A percentile compares a stretch with the other conserved stretches of the same genome.
phyloP scores from a whole-genome alignment of 495 filamentous ascomycete genomes.

The Penicillium malachiteum region DNA sequence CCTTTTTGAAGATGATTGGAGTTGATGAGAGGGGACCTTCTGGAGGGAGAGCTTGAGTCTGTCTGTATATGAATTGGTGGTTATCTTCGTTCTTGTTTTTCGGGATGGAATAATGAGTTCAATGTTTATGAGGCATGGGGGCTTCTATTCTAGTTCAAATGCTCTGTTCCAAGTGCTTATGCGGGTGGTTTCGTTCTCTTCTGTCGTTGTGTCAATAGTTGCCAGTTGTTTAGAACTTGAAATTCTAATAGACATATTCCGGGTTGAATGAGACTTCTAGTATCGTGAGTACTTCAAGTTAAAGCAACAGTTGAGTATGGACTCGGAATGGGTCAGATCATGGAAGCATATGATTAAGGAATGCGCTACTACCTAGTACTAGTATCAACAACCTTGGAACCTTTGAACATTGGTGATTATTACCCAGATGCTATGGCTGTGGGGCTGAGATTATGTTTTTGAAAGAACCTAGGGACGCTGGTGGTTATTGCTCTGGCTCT shows the following conservation, averaged over 20 bases:
- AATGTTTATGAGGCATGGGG: neutral
- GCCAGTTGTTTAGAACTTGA: neutral
- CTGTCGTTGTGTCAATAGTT: neutral
- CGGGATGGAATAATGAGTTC: neutral
- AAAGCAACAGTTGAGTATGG: too few relatives aligned
- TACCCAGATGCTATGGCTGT: too few relatives aligned
- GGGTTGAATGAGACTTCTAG: neutral
- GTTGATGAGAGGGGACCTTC: conserved; percentile 43
- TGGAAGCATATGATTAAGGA: too few relatives aligned
- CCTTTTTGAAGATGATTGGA: conserved; percentile 45
- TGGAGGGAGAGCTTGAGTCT: conserved; percentile 25
- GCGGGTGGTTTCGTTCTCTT: neutral
- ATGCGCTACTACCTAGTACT: too few relatives aligned
- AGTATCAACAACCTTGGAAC: too few relatives aligned
- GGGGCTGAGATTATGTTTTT: too few relatives aligned
- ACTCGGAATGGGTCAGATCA: too few relatives aligned
- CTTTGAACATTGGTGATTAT: too few relatives aligned
- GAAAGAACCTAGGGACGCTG: too few relatives aligned
- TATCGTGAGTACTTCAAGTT: too few relatives aligned
- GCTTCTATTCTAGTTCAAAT: neutral
- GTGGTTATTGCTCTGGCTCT: too few relatives aligned
- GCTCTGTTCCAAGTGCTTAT: neutral
- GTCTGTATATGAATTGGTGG: neutral
- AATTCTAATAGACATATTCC: neutral
- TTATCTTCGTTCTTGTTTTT: neutral